Evolutionary conservation across 352 stramenopile species (phyloP).

Genomic region (Pythium diclinum): DNA sequence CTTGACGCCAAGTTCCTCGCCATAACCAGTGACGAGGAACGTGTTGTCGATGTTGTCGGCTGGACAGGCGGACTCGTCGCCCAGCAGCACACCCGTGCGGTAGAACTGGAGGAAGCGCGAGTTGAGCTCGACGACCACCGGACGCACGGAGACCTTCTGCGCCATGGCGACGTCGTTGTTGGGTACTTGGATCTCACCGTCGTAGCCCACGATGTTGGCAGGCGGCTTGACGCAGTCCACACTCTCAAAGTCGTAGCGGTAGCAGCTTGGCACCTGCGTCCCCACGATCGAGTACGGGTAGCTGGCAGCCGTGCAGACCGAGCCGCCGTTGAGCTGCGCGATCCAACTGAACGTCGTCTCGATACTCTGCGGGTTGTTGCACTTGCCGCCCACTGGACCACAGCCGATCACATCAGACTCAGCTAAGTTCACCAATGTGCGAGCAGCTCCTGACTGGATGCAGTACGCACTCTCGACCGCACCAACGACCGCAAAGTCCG

Average conservation of each 20-base stretch:
- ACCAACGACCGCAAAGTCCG: conserved; percentile 93
- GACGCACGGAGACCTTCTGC: conserved; percentile 3
- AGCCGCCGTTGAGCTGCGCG: too few species aligned
- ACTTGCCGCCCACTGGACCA: conserved; percentile 80
- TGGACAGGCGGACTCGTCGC: background rate
- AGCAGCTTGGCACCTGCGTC: conserved; percentile 3
- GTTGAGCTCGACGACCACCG: background rate
- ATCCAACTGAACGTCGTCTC: background rate
- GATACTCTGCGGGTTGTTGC: conserved; percentile 24
- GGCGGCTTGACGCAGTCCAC: conserved; percentile 6
- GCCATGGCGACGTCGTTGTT: conserved; percentile 9
- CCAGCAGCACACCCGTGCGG: conserved; percentile 14
- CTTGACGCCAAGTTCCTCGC: conserved; percentile 14
- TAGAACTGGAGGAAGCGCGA: conserved; percentile 16
- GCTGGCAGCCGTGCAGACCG: too few species aligned
- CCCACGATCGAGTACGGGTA: background rate
- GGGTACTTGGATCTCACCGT: background rate
- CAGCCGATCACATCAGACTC: conserved; percentile 94
- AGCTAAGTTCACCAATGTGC: conserved; percentile 71
- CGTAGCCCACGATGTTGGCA: conserved; percentile 14
- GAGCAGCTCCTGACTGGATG: conserved; percentile 57
- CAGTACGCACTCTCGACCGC: conserved; percentile 89
- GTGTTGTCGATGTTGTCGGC: conserved; percentile 22
- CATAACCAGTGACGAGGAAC: conserved; percentile 33
- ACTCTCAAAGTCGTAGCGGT: background rate